Percentiles rank a stretch among this genome's conserved stretches.
Conservation (phyloP, 345 rosid genomes). For the Schrenkiella parvula region DNA sequence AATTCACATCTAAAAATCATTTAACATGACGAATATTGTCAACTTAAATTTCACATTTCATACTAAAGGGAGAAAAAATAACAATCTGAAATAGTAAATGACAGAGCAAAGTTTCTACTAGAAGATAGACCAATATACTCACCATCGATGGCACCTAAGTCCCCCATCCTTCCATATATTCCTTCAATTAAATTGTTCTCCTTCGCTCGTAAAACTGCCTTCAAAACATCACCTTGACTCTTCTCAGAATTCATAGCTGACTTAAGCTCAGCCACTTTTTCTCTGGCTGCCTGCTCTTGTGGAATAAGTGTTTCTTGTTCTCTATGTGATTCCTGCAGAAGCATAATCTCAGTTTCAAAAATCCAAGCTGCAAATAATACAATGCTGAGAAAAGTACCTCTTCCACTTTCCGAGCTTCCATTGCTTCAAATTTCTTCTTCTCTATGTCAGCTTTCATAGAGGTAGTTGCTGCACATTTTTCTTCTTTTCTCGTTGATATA, state of each 20-base stretch:
- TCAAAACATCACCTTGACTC: conserved; percentile 90
- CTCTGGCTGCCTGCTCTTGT: conserved; percentile 88
- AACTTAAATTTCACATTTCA: neutral
- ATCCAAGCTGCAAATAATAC: conserved; percentile 16
- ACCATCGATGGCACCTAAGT: conserved; percentile 98
- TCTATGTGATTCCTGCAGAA: conserved; percentile 65
- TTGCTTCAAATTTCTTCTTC: conserved; percentile 57
- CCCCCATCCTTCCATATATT: conserved; percentile 96
- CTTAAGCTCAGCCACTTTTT: conserved; percentile 81
- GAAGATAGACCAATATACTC: conserved; percentile 26
- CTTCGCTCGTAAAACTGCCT: conserved; percentile 80
- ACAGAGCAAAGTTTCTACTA: neutral
- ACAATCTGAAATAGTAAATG: neutral
- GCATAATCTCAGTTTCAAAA: conserved; percentile 22
- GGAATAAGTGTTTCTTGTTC: conserved; percentile 83
- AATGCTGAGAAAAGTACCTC: conserved; percentile 45
- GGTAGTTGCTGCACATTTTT: conserved; percentile 39
- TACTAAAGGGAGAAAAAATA: neutral
- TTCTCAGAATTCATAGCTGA: conserved; percentile 76
- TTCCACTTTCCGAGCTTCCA: conserved; percentile 67
- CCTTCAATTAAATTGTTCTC: conserved; percentile 80
- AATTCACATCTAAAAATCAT: neutral
- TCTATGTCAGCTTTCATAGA: conserved; percentile 53
- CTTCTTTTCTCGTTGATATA: conserved; percentile 48
- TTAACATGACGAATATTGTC: neutral